A percentile compares a stretch with the other conserved stretches of the same genome.
Conservation (phyloP, 2,329 filamentous ascomycete species). For the Sarocladium kiliense region DNA sequence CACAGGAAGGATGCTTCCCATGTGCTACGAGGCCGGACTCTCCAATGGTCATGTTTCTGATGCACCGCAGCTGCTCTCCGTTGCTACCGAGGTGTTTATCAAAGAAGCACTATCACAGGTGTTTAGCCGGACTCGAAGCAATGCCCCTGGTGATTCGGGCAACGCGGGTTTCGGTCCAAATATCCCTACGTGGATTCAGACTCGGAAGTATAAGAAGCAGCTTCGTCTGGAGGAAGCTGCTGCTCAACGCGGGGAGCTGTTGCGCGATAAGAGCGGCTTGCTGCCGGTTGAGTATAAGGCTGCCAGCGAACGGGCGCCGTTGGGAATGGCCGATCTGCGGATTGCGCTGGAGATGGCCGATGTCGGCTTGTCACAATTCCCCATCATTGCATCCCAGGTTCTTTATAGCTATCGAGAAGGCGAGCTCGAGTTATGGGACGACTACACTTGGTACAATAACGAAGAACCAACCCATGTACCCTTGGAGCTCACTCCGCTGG, state of each 20-base stretch:
- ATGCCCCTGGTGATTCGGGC: constrained; percentile 58
- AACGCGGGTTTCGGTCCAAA: constrained; percentile 60
- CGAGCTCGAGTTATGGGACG: constrained; percentile 63
- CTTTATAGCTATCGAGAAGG: constrained; percentile 69
- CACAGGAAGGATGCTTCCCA: constrained; percentile 60
- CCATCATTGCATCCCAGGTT: constrained; percentile 66
- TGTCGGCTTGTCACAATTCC: constrained; percentile 71
- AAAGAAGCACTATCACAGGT: constrained; percentile 61
- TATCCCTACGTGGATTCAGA: constrained; percentile 65
- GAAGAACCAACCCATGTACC: constrained; percentile 19
- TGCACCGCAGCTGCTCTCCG: constrained; percentile 58
- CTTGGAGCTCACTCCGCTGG: constrained; percentile 24
- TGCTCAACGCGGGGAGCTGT: constrained; percentile 66
- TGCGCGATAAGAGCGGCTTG: constrained; percentile 69
- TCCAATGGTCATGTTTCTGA: constrained; percentile 53
- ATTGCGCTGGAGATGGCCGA: constrained; percentile 73
- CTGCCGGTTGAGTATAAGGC: constrained; percentile 78
- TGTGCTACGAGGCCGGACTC: constrained; percentile 63
- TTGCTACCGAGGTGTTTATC: constrained; percentile 62
- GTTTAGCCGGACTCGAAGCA: constrained; percentile 59
- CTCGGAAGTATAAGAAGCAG: constrained; percentile 69
- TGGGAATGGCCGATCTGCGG: constrained; percentile 74
- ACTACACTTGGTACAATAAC: constrained; percentile 50
- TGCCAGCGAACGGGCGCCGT: constrained; percentile 62
- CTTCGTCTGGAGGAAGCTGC: constrained; percentile 71